These are phyloP conservation scores for Stagonosporopsis chrysanthemi DNA, from an alignment of 2,329 filamentous ascomycete species.

Conservation along the genomic window DNA sequence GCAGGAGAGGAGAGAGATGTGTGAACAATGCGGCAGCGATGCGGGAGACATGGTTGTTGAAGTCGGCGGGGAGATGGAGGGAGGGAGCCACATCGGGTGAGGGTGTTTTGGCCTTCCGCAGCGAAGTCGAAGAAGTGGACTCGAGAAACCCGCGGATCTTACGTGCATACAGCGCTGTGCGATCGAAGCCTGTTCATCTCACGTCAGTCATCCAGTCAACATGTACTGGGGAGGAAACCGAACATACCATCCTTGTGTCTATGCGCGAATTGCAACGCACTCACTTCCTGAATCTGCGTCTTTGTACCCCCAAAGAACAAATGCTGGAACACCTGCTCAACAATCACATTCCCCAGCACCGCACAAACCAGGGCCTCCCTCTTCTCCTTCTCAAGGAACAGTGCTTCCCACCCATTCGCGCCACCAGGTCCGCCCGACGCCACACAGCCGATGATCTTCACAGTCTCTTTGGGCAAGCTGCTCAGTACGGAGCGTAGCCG, in stretches of 20 bases:
- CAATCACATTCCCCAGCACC: conserved; percentile 41
- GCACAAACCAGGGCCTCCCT: conserved; percentile 33
- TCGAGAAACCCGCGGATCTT: conserved; percentile 16
- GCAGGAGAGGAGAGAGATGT: conserved; percentile 33
- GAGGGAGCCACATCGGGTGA: background rate
- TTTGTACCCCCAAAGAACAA: conserved; percentile 32
- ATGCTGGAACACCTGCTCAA: conserved; percentile 41
- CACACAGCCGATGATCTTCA: conserved; percentile 35
- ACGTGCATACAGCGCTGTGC: conserved; percentile 24
- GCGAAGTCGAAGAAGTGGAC: background rate
- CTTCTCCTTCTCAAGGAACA: conserved; percentile 32
- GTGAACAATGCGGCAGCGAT: conserved; percentile 27
- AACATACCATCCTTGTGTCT: conserved; percentile 33
- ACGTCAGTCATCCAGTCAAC: background rate
- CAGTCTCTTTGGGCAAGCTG: conserved; percentile 24
- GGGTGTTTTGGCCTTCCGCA: background rate
- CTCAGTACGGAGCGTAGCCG: background rate
- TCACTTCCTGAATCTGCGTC: conserved; percentile 13
- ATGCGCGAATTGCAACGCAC: conserved; percentile 18
- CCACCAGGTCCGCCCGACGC: conserved; percentile 36
- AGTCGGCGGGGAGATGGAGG: conserved; percentile 28
- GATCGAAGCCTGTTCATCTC: conserved; percentile 26
- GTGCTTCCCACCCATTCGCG: conserved; percentile 31
- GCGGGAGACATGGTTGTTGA: conserved; percentile 31
- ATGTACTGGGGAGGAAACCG: background rate